Conservation (phyloP, 2,329 filamentous ascomycete species). For the Arachnomyces sp. region DNA sequence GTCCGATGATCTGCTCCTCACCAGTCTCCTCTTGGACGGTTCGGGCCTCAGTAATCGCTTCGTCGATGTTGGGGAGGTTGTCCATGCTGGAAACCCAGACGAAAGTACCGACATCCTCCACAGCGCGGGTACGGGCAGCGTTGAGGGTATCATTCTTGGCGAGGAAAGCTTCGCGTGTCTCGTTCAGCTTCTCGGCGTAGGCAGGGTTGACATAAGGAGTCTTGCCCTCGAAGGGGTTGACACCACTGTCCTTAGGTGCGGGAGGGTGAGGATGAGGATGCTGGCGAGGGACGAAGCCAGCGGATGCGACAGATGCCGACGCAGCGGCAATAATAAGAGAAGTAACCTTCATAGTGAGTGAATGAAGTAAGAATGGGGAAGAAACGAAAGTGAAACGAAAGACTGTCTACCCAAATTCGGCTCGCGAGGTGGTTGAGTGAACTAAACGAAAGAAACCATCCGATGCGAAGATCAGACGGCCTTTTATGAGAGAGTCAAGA, state of each 20-base stretch:
- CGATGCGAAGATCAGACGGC: too few species aligned
- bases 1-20: constrained; percentile 34
- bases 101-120: constrained; percentile 37
- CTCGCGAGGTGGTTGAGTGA: too few species aligned
- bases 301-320: constrained; percentile 1
- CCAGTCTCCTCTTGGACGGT: constrained; percentile 26
- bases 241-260: constrained; percentile 2
- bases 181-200: constrained; percentile 36
- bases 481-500: too few species aligned
- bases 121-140: constrained; percentile 29
- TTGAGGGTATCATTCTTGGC: constrained; percentile 30
- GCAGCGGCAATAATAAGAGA: background rate
- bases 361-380: background rate
- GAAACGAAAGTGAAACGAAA: background rate
- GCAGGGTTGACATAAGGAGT: constrained; percentile 41
- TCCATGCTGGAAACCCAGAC: constrained; percentile 36
- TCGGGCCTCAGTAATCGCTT: constrained; percentile 33
- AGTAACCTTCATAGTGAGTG: constrained; percentile 1
- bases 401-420: too few species aligned
- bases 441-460: too few species aligned
- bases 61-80: constrained; percentile 31
- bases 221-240: constrained; percentile 42
- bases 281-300: background rate
- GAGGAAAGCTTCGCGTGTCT: constrained; percentile 31
- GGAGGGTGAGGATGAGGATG: background rate